Conservation (phyloP, 352 stramenopile species). For the Globisporangium cylindrosporum region DNA sequence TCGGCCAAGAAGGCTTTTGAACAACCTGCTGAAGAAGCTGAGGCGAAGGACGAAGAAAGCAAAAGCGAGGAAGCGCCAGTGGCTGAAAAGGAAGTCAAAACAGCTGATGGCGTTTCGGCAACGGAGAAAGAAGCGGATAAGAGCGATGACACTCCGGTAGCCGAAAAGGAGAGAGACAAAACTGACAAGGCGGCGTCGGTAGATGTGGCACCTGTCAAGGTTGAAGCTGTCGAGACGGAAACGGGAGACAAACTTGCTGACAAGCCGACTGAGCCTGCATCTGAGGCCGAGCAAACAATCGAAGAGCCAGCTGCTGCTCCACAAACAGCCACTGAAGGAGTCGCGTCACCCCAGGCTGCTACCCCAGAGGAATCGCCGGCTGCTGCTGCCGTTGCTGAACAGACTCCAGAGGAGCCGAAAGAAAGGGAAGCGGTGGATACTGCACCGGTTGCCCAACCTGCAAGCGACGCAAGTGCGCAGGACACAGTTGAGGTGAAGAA, state of each 20-base stretch:
- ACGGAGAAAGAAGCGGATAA: background rate
- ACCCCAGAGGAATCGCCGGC: background rate
- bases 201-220: background rate
- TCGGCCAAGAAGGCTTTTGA: background rate
- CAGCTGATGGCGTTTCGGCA: background rate
- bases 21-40: background rate
- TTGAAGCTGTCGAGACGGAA: background rate
- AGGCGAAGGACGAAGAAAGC: constrained; percentile 8
- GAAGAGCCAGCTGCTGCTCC: background rate
- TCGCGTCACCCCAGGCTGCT: background rate
- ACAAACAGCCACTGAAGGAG: constrained; percentile 3
- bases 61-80: constrained; percentile 1
- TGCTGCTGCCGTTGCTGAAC: background rate
- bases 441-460: constrained; percentile 1
- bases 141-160: background rate
- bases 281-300: background rate
- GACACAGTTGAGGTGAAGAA: constrained; percentile 23
- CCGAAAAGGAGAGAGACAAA: background rate
- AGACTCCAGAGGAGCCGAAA: constrained; percentile 11
- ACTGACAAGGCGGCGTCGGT: background rate
- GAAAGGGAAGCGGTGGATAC: constrained; percentile 20
- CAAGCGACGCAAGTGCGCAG: background rate
- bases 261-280: background rate
- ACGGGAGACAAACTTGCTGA: background rate
- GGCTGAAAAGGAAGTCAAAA: background rate